phyloP scores from a whole-genome alignment of 805 yeast species.

The Candida cerambycidarum region DNA sequence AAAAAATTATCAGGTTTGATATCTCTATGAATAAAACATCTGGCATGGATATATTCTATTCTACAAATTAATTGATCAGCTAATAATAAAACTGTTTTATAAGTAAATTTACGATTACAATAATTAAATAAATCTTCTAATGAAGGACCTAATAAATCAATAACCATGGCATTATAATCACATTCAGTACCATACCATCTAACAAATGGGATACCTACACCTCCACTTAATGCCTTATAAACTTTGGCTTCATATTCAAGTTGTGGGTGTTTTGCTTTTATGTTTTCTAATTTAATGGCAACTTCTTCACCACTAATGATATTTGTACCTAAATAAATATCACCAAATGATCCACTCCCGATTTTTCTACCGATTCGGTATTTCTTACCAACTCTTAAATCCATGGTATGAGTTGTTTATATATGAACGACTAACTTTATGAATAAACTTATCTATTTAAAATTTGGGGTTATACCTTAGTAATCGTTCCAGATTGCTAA shows the following conservation, averaged over 20 bases:
- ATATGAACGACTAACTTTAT: background rate
- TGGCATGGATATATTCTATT: slow-evolving; percentile 91
- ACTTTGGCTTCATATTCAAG: slow-evolving; percentile 96
- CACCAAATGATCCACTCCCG: slow-evolving; percentile 97
- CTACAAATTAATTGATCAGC: slow-evolving; percentile 95
- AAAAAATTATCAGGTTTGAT: slow-evolving; percentile 82
- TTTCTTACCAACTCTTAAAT: slow-evolving; percentile 71
- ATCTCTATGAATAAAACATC: slow-evolving; percentile 85
- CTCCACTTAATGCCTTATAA: slow-evolving; percentile 90
- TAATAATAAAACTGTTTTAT: slow-evolving; percentile 86
- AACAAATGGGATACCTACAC: slow-evolving; percentile 95
- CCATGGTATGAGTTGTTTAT: slow-evolving; percentile 15
- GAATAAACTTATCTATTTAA: background rate
- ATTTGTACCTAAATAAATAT: slow-evolving; percentile 89
- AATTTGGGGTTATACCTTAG: slow-evolving; percentile 1
- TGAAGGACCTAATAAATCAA: slow-evolving; percentile 92
- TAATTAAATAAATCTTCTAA: slow-evolving; percentile 94
- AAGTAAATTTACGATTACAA: slow-evolving; percentile 89
- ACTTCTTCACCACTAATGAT: slow-evolving; percentile 96
- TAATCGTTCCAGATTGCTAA: slow-evolving; percentile 1
- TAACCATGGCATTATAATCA: slow-evolving; percentile 95
- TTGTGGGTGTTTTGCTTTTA: slow-evolving; percentile 93
- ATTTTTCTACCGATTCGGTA: slow-evolving; percentile 92
- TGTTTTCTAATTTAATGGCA: slow-evolving; percentile 90
- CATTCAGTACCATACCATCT: slow-evolving; percentile 96